phyloP scores from a whole-genome alignment of 1,139 yeast species.

The Scheffersomyces lignicola region DNA sequence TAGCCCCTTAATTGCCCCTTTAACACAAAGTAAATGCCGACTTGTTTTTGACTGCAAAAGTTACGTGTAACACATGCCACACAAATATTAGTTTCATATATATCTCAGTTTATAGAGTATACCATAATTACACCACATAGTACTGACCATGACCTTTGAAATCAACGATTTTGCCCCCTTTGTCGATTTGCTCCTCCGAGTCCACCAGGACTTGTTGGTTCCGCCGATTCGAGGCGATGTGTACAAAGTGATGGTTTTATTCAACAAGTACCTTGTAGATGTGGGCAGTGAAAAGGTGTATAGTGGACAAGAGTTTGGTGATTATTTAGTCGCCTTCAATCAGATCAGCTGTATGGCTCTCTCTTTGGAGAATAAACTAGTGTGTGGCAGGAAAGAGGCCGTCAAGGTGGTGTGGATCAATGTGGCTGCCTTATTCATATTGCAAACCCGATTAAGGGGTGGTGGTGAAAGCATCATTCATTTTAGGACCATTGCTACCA shows the following conservation, averaged over 20 bases:
- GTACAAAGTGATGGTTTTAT: slow-evolving; percentile 17
- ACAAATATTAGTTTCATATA: too few relatives aligned
- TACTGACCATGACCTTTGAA: too few relatives aligned
- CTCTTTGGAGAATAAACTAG: slow-evolving; percentile 11
- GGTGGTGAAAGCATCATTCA: slow-evolving; percentile 5
- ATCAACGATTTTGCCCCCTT: slow-evolving; percentile 15
- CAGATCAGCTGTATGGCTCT: slow-evolving; percentile 23
- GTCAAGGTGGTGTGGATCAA: slow-evolving; percentile 19
- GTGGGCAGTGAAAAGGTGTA: slow-evolving; percentile 3
- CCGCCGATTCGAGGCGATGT: slow-evolving; percentile 22
- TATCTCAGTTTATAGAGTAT: too few relatives aligned
- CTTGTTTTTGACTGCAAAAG: too few relatives aligned
- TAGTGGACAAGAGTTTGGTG: slow-evolving; percentile 13
- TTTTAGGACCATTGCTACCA: neutral
- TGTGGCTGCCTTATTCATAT: slow-evolving; percentile 16
- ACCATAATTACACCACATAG: too few relatives aligned
- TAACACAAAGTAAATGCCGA: too few relatives aligned
- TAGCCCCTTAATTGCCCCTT: too few relatives aligned
- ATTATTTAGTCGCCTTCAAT: slow-evolving; percentile 22
- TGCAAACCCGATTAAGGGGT: slow-evolving; percentile 16
- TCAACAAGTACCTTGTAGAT: slow-evolving; percentile 8
- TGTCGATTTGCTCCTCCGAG: slow-evolving; percentile 15
- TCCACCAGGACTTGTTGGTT: slow-evolving; percentile 12
- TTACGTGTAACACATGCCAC: too few relatives aligned
- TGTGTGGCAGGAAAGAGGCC: too few relatives aligned